Conservation (phyloP, 768 basidiomycete species). For the Hysterangium stoloniferum region DNA sequence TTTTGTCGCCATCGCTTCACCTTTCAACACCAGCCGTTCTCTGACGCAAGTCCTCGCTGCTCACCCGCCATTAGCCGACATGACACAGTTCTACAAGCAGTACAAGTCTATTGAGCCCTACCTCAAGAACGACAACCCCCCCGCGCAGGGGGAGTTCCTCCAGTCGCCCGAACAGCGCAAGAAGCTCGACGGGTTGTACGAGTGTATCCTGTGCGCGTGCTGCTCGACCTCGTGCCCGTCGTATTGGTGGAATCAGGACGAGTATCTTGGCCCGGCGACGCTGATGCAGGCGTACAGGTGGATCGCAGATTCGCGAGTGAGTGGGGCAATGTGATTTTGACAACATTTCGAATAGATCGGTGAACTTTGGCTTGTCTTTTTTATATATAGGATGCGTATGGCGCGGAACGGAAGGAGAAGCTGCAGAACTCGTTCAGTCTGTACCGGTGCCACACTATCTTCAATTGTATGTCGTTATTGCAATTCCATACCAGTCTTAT, state of each 20-base stretch:
- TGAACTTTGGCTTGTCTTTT: constrained; percentile 1
- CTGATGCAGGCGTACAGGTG: constrained; percentile 96
- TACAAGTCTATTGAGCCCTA: constrained; percentile 99
- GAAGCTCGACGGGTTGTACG: constrained; percentile 96
- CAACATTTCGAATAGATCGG: not conserved
- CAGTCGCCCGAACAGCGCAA: constrained; percentile 87
- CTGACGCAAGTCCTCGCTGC: too few relatives aligned
- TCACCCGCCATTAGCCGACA: constrained; percentile 39
- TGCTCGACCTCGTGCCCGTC: constrained; percentile 97
- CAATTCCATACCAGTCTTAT: too few relatives aligned
- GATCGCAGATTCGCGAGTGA: constrained; percentile 92
- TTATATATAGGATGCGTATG: constrained; percentile 56
- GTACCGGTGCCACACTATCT: constrained; percentile 98
- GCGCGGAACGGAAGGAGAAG: constrained; percentile 76
- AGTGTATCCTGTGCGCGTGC: constrained; percentile 95
- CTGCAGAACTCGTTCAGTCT: constrained; percentile 94
- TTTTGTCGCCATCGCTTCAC: constrained; percentile 27
- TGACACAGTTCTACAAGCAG: constrained; percentile 94
- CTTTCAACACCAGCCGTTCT: too few relatives aligned
- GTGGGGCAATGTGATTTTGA: constrained; percentile 24
- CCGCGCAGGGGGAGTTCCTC: constrained; percentile 76
- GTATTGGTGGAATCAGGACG: constrained; percentile 99
- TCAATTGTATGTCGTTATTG: constrained; percentile 69
- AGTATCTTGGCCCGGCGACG: constrained; percentile 95
- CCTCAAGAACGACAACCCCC: constrained; percentile 88